Percentiles rank a stretch among this genome's conserved stretches.
These are phyloP conservation scores for Chaetoceros tenuissimus DNA, from an alignment of 108 stramenopile species.

Conservation along the genomic window DNA sequence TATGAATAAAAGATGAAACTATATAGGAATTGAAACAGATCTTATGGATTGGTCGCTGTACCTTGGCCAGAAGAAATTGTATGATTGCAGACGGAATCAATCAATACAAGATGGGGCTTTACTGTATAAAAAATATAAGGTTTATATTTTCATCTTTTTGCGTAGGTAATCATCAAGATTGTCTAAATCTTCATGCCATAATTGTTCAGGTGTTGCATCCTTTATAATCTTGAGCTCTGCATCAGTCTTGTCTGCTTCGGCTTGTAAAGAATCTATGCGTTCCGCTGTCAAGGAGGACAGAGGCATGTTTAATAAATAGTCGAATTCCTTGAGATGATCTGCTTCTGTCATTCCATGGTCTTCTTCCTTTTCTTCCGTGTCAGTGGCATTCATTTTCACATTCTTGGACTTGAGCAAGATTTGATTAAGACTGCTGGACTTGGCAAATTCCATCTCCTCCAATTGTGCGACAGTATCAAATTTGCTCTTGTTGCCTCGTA, in stretches of 20 bases:
- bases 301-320: slow-evolving; percentile 82
- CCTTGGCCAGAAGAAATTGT: too few species aligned
- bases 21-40: too few species aligned
- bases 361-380: slow-evolving; percentile 6
- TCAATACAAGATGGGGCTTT: too few species aligned
- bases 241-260: slow-evolving; percentile 52
- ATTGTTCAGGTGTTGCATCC: slow-evolving; percentile 41
- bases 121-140: too few species aligned
- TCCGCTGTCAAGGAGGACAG: slow-evolving; percentile 72
- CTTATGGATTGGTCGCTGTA: too few species aligned
- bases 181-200: slow-evolving; percentile 81
- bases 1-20: too few species aligned
- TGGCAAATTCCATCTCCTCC: slow-evolving; percentile 43
- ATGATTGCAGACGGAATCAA: too few species aligned
- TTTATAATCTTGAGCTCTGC: slow-evolving; percentile 37
- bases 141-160: slow-evolving; percentile 2
- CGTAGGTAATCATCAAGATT: slow-evolving; percentile 51
- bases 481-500: slow-evolving; percentile 49
- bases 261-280: slow-evolving; percentile 52
- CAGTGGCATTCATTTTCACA: background rate
- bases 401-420: slow-evolving; percentile 44
- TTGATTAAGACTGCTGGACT: slow-evolving; percentile 35
- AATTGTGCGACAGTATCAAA: slow-evolving; percentile 64
- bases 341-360: slow-evolving; percentile 8
- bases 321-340: slow-evolving; percentile 32